Base-by-base conservation (phyloP, 768 basidiomycete species). In the Phanerodontia chrysosporium region DNA sequence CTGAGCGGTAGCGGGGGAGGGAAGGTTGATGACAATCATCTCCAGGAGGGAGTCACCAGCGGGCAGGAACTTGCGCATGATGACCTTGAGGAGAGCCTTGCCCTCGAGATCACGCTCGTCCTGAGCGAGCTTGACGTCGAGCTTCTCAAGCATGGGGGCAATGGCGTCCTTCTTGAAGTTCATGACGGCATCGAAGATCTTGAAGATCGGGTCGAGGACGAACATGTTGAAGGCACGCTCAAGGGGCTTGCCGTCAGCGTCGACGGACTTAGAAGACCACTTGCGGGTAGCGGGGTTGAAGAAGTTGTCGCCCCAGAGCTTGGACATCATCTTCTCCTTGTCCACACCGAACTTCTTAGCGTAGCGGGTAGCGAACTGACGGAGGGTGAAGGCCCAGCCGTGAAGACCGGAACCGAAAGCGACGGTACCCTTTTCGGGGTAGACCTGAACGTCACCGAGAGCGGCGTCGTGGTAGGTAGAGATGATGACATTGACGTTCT, bases 11-110 rank as follows among this genome's bases (percentile, higher is more conserved):
- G 86, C 87, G 58, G 95, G 96, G 24, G 97, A 99, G 46, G 97
- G 96, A 64, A 99, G 87, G 80, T 98, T 93, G 77, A 99, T 92
- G 82, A 98, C 95, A 76, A 98, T 98, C 97, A 99, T 99, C 84
- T 98, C 97, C 78, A 99, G 74, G 67, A 99, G 87, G 48, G 95
- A 89, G 77, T 99, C 97, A 70, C 97, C 97, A 63, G 97, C 97
- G 71, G 97, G 97, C 66, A 98, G 82, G 90, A 98, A 99, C 78
- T 97, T 97, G 77, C 95, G 90, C 97, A 99, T 98, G 76, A 98
- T 75, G 67, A 89, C 87, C 81, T 99, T 99, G 75, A 99, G 90
- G 69, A 99, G 87, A 22, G 84, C 83, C 78, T 99, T 99, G 72
- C 93, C 89, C 74, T 98, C 96, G 64, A 92, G 83, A 64, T 97